Evolutionary conservation across 176 grass and related monocot genomes (phyloP).

Genomic region (Aechmea fasciata): DNA sequence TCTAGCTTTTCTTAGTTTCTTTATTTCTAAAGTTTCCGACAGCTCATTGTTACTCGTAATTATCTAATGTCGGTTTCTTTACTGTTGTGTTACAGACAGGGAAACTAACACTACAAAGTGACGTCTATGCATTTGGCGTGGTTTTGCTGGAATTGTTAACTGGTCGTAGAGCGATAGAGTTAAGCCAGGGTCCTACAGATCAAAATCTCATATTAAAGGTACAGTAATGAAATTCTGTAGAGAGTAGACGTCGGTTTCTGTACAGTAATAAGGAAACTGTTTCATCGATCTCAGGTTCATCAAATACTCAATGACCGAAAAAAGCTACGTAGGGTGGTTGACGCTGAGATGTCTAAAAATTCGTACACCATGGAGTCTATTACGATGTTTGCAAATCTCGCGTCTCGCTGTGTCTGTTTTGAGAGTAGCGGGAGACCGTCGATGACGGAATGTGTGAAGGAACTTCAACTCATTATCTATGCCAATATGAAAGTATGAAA

Average conservation of each 20-base stretch:
- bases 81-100: conserved; percentile 48
- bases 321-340: conserved; percentile 74
- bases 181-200: conserved; percentile 65
- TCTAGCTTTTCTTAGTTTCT: too few species aligned
- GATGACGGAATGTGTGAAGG: conserved; percentile 80
- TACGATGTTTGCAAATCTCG: conserved; percentile 61
- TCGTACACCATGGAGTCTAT: conserved; percentile 72
- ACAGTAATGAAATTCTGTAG: neutral
- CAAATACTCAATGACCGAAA: conserved; percentile 58
- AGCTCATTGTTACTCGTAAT: neutral
- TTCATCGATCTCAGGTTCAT: conserved; percentile 35
- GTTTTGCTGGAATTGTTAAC: conserved; percentile 93
- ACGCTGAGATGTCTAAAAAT: conserved; percentile 54
- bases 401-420: conserved; percentile 75
- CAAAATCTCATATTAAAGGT: conserved; percentile 87
- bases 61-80: neutral
- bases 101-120: conserved; percentile 89
- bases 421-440: conserved; percentile 63
- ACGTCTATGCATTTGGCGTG: conserved; percentile 96
- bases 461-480: conserved; percentile 74
- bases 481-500: conserved; percentile 77
- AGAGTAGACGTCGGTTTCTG: neutral
- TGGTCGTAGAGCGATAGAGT: conserved; percentile 84
- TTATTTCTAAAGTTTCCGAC: too few species aligned
- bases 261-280: too few species aligned